Conservation (phyloP, 2,329 filamentous ascomycete species). For the Lasiodiplodia sp. region DNA sequence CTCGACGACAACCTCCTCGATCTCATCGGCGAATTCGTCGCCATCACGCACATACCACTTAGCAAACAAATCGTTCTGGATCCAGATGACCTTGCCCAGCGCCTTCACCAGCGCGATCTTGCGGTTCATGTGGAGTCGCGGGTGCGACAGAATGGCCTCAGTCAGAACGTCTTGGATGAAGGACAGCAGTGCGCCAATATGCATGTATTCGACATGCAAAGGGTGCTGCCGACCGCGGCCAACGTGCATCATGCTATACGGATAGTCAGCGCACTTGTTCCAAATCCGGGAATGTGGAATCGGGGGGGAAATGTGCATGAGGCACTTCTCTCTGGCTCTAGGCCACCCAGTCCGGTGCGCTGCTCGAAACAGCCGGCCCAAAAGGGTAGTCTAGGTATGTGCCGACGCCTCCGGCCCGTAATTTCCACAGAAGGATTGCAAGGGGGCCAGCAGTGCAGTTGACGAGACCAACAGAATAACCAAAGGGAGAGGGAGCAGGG, state of each 20-base stretch:
- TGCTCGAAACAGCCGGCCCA: slow-evolving; percentile 10
- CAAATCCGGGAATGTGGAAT: background rate
- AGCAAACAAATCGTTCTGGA: slow-evolving; percentile 86
- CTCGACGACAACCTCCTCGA: slow-evolving; percentile 48
- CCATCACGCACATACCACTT: slow-evolving; percentile 79
- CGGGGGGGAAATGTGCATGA: slow-evolving; percentile 31
- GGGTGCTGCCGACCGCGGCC: slow-evolving; percentile 75
- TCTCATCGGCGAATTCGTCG: slow-evolving; percentile 62
- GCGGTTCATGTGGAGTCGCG: slow-evolving; percentile 68
- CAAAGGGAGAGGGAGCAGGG: too few relatives aligned
- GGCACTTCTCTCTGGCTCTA: background rate
- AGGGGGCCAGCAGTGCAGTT: background rate
- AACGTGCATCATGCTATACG: slow-evolving; percentile 76
- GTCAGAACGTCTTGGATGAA: slow-evolving; percentile 81
- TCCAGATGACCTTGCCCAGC: slow-evolving; percentile 83
- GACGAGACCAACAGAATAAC: background rate
- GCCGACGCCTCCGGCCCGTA: background rate
- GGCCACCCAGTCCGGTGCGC: slow-evolving; percentile 6
- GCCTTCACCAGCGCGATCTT: slow-evolving; percentile 80
- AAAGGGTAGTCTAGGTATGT: background rate
- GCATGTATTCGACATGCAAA: slow-evolving; percentile 80
- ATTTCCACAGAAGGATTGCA: background rate
- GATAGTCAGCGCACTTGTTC: background rate
- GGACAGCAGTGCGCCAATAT: slow-evolving; percentile 74
- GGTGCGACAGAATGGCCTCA: slow-evolving; percentile 77